These are phyloP conservation scores for Solanum chaucha DNA, from an alignment of 257 asterid species.

Conservation along the genomic window DNA sequence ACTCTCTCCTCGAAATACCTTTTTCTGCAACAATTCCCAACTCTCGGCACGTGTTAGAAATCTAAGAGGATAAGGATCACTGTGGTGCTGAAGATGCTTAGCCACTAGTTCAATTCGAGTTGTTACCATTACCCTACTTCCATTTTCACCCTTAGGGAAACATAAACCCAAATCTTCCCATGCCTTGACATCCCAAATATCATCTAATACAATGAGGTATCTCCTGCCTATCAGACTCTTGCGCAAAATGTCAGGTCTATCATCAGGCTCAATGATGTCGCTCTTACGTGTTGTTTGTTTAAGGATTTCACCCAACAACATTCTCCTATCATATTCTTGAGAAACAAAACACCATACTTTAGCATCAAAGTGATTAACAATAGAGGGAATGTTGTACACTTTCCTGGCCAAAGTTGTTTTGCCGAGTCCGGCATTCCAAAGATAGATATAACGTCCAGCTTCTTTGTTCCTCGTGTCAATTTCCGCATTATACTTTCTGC, in stretches of 20 bases:
- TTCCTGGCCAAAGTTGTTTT: not conserved
- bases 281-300: not conserved
- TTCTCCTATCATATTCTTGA: not conserved
- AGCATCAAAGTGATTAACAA: not conserved
- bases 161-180: no score
- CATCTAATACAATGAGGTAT: slow-evolving; percentile 3
- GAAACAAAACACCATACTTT: not conserved
- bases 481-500: not conserved
- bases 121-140: no score
- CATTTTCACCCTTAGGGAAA: no score
- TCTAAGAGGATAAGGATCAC: no score
- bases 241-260: not conserved
- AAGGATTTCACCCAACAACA: not conserved
- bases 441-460: not conserved
- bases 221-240: not conserved
- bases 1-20: no score
- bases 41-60: no score
- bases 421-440: not conserved
- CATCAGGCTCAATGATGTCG: not conserved
- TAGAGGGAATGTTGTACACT: not conserved
- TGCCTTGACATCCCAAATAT: not conserved
- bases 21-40: no score
- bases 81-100: no score
- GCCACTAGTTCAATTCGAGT: no score
- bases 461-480: not conserved